Evolutionary conservation across 192 early-diverging fungal species (phyloP), one percentile per base, ranked within the genome.

Genomic region (Coemansia sp.): DNA sequence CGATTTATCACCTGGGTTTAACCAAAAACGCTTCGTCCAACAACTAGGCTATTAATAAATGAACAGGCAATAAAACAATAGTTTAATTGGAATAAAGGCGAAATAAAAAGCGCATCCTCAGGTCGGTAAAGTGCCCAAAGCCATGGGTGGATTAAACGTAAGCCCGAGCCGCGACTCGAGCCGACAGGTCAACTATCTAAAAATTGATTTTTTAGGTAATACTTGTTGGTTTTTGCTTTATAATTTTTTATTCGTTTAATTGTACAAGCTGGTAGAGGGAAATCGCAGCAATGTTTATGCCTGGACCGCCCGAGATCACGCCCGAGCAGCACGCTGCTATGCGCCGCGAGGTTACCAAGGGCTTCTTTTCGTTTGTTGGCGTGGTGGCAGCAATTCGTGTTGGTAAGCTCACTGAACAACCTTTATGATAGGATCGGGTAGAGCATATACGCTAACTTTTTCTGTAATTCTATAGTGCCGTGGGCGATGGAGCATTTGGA

Each of bases 401-500:
- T 11, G 68, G 76, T 79, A 79, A 79, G 70, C 15, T 41, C 8
- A 9, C 6, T 24, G 38, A 17, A 14, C 19, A 55, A 29, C 19
- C 52, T 12, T 0, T 23, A 32, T 32, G 7, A 10, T 32, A 14
- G 6, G 6, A 32, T 7, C 32, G 32, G 32, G 32, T 7, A 32
- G 5, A 21, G 19, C 7, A 32, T 32, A 25, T n/a, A 25, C 17
- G 17, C 48, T 29, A 11, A 17, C 14, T 54, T 23, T 37, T 61
- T 11, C 22, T 12, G 23, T 21, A 27, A 11, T 58, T 15, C 14
- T 63, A 52, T 79, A 79, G 77, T 80, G 27, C 77, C 77, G 10
- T 80, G 77, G 77, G 77, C 77, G 0, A 27, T 80, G 5, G 77
- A 80, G 72, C 77, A 80, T 27, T 59, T 80, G 4, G 77, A 75